phyloP scores from a whole-genome alignment of 2,329 filamentous ascomycete species.

The Xylariaceae sp. region DNA sequence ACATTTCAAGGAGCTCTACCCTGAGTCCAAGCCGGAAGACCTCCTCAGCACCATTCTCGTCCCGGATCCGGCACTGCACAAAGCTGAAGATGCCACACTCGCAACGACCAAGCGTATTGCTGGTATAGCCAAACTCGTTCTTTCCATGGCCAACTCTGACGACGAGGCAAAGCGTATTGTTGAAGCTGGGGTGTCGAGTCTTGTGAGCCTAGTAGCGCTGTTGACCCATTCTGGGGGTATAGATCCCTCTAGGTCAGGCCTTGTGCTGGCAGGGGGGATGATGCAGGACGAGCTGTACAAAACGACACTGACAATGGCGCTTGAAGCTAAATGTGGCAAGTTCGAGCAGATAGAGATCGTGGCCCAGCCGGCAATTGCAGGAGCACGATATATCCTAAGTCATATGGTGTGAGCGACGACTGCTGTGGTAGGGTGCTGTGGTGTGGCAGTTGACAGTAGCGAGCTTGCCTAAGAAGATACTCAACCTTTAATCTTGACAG shows the following conservation, averaged over 20 bases:
- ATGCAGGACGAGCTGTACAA: slow-evolving; percentile 14
- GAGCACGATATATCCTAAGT: slow-evolving; percentile 7
- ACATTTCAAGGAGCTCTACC: slow-evolving; percentile 16
- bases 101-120: slow-evolving; percentile 17
- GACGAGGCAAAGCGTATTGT: slow-evolving; percentile 20
- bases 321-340: slow-evolving; percentile 11
- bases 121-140: slow-evolving; percentile 16
- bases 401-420: background rate
- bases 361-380: slow-evolving; percentile 10
- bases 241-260: slow-evolving; percentile 4
- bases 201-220: slow-evolving; percentile 8
- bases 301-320: background rate
- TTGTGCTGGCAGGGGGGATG: slow-evolving; percentile 25
- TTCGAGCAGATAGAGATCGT: slow-evolving; percentile 11
- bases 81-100: background rate
- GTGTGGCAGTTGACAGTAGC: too few species aligned
- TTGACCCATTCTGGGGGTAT: background rate
- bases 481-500: too few species aligned
- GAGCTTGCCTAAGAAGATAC: background rate
- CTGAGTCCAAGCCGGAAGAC: slow-evolving; percentile 3
- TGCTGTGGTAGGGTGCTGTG: too few species aligned
- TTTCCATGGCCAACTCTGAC: slow-evolving; percentile 13
- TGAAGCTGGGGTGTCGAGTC: slow-evolving; percentile 2
- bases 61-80: background rate
- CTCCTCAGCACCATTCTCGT: slow-evolving; percentile 18